phyloP scores from a whole-genome alignment of 2,329 filamentous ascomycete genomes.

The Aspergillus hortae region DNA sequence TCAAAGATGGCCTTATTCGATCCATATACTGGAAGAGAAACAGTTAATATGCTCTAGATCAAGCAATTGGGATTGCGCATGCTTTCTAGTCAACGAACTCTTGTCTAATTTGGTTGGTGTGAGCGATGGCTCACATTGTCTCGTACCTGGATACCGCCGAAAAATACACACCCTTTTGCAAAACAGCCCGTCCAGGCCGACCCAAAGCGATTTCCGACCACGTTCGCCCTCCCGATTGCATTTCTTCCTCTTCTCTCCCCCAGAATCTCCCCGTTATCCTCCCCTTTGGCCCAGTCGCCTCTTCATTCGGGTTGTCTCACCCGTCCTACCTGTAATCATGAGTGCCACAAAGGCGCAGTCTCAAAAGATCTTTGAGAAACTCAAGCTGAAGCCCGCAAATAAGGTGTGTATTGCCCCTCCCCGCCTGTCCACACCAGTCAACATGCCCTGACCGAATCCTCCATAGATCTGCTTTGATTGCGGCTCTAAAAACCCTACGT shows the following conservation, averaged over 20 bases:
- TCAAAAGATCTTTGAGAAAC: slow-evolving; percentile 95
- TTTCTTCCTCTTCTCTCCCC: slow-evolving; percentile 17
- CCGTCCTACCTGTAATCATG: slow-evolving; percentile 40
- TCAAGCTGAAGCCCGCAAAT: slow-evolving; percentile 91
- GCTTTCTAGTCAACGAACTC: too few species aligned
- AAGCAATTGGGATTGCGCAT: too few species aligned
- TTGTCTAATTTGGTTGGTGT: too few species aligned
- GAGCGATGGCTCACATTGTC: background rate
- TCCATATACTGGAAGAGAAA: too few species aligned
- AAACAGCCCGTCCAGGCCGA: slow-evolving; percentile 21
- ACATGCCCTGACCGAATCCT: slow-evolving; percentile 6
- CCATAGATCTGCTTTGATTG: slow-evolving; percentile 94
- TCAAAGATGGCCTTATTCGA: too few species aligned
- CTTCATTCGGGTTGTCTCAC: slow-evolving; percentile 1
- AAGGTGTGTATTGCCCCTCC: slow-evolving; percentile 61
- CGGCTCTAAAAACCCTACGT: slow-evolving; percentile 94
- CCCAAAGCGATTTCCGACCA: slow-evolving; percentile 28
- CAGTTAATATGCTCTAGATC: too few species aligned
- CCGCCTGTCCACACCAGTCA: slow-evolving; percentile 9
- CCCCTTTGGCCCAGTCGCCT: slow-evolving; percentile 2
- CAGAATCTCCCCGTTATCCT: slow-evolving; percentile 2
- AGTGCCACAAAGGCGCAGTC: slow-evolving; percentile 89
- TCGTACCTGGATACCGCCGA: background rate
- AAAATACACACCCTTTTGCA: slow-evolving; percentile 14
- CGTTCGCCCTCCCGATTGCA: slow-evolving; percentile 34